These are phyloP conservation scores for Parmelia sp. DNA, from an alignment of 495 filamentous ascomycete genomes.

Conservation along the genomic window DNA sequence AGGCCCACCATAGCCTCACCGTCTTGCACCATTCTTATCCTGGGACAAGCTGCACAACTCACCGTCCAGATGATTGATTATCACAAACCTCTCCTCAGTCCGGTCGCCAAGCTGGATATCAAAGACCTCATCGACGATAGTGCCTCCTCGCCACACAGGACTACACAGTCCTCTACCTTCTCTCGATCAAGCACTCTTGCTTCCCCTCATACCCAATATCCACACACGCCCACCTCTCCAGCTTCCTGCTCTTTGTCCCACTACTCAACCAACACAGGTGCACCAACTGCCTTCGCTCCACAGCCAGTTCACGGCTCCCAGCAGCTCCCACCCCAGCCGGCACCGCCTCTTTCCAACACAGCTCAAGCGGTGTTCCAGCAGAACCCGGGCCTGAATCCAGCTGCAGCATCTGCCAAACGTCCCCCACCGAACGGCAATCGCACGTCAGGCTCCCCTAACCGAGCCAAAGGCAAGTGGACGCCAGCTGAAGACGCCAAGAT, in stretches of 20 bases:
- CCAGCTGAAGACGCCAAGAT: conserved; percentile 83
- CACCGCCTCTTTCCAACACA: conserved; percentile 5
- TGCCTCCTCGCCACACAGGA: conserved; percentile 16
- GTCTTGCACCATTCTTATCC: not conserved
- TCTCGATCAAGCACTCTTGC: conserved; percentile 17
- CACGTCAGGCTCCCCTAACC: conserved; percentile 67
- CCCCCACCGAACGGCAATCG: conserved; percentile 18
- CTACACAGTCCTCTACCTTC: conserved; percentile 11
- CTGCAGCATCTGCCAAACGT: conserved; percentile 22
- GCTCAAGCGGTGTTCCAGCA: conserved; percentile 12
- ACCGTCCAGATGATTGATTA: conserved; percentile 20
- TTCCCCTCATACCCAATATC: not conserved
- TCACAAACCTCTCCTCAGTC: conserved; percentile 20
- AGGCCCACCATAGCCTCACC: conserved; percentile 2
- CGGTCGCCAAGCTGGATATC: conserved; percentile 28
- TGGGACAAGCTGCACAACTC: not conserved
- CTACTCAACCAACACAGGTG: conserved; percentile 14
- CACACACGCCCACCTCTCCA: conserved; percentile 3
- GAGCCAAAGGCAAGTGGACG: conserved; percentile 90
- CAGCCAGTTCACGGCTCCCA: conserved; percentile 2
- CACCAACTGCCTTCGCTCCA: not conserved
- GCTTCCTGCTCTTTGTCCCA: conserved; percentile 17
- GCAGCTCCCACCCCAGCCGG: conserved; percentile 9
- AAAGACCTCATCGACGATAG: conserved; percentile 16
- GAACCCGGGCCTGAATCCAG: conserved; percentile 5